phyloP scores from a whole-genome alignment of 2,329 filamentous ascomycete genomes.

The Colletotrichum caudatum region DNA sequence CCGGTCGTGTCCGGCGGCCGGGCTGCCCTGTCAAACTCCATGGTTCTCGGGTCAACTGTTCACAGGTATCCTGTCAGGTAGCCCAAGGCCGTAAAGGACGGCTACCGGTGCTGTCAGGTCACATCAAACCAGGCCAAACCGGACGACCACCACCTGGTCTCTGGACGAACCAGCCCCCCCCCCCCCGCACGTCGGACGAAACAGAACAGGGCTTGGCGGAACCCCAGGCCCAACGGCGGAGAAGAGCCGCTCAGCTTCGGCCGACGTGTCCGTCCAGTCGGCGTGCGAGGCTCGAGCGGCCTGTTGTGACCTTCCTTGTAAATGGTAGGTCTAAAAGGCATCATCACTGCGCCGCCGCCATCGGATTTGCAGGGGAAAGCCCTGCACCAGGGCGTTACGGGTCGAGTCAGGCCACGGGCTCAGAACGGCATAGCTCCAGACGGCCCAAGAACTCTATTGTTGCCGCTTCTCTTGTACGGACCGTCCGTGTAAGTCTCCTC shows the following conservation, averaged over 20 bases:
- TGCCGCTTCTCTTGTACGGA: neutral
- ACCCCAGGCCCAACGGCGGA: neutral
- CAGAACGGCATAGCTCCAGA: slow-evolving; percentile 26
- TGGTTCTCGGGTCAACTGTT: neutral
- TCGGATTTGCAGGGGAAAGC: slow-evolving; percentile 29
- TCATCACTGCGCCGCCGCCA: neutral
- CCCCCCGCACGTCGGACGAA: too few species aligned
- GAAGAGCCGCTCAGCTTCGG: neutral
- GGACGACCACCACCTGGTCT: neutral
- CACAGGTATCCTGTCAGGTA: too few species aligned
- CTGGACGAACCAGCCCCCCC: neutral
- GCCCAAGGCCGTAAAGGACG: neutral
- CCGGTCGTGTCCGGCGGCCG: slow-evolving; percentile 11
- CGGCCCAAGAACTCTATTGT: slow-evolving; percentile 24
- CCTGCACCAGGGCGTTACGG: slow-evolving; percentile 24
- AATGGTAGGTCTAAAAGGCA: slow-evolving; percentile 10
- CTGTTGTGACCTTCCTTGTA: neutral
- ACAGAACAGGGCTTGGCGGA: neutral
- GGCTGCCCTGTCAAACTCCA: slow-evolving; percentile 30
- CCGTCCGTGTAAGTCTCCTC: neutral
- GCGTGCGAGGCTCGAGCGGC: neutral
- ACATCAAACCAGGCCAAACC: slow-evolving; percentile 4
- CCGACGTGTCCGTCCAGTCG: neutral
- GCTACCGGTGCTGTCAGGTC: neutral
- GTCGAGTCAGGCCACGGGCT: slow-evolving; percentile 35